phyloP scores from a whole-genome alignment of 345 rosid genomes.

The Melaleuca quinquenervia region DNA sequence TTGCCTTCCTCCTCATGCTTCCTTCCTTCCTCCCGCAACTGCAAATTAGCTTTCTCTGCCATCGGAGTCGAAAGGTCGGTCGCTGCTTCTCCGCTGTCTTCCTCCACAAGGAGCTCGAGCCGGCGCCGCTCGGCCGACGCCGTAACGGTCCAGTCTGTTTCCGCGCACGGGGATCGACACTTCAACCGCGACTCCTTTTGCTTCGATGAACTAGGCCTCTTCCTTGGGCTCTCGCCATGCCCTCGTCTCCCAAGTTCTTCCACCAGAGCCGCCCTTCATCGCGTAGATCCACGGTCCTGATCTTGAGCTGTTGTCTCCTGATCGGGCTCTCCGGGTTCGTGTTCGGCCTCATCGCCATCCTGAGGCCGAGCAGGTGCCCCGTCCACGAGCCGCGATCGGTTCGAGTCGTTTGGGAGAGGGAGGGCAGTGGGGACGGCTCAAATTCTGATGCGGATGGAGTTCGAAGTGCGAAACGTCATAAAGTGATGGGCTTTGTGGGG shows the following conservation, averaged over 20 bases:
- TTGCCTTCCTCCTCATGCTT: neutral
- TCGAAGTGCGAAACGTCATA: conserved; percentile 31
- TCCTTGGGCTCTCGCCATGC: conserved; percentile 25
- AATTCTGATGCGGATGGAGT: neutral
- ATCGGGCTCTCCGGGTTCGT: conserved; percentile 61
- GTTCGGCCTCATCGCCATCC: conserved; percentile 39
- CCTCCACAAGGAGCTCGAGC: neutral
- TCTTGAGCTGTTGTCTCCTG: conserved; percentile 30
- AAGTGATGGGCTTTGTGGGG: conserved; percentile 91
- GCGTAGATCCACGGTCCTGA: conserved; percentile 40
- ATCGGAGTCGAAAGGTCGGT: neutral
- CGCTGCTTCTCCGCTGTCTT: neutral
- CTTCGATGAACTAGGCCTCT: neutral
- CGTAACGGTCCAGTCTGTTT: neutral
- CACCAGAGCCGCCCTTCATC: conserved; percentile 10
- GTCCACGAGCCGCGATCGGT: conserved; percentile 43
- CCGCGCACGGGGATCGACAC: neutral
- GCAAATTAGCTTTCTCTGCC: neutral
- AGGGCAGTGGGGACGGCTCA: neutral
- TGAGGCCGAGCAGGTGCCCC: conserved; percentile 17
- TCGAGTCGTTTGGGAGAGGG: conserved; percentile 54
- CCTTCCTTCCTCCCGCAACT: neutral
- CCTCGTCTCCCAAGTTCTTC: conserved; percentile 61
- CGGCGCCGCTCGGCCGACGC: neutral
- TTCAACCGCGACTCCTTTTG: neutral